A percentile compares a stretch with the other conserved stretches of the same genome.
These are phyloP conservation scores for Carex sylvatica DNA, from an alignment of 202 grass and related monocot genomes.

Conservation along the genomic window DNA sequence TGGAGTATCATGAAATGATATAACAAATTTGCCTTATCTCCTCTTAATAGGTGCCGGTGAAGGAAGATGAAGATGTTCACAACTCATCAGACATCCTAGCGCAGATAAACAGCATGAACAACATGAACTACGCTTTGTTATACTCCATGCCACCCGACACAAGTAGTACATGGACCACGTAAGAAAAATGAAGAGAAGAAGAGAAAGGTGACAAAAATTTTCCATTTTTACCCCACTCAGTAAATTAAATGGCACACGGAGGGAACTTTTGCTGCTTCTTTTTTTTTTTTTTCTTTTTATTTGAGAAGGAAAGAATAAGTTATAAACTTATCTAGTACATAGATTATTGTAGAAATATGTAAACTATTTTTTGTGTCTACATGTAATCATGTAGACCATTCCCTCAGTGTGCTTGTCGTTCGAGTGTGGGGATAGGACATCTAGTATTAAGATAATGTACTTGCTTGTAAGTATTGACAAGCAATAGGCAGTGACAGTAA, in stretches of 20 bases:
- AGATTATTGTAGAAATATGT: conserved; percentile 19
- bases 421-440: not conserved
- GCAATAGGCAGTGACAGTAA: not conserved
- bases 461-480: not conserved
- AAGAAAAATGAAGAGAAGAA: not conserved
- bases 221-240: not conserved
- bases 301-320: conserved; percentile 4
- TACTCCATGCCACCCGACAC: conserved; percentile 15
- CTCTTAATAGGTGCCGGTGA: conserved; percentile 41
- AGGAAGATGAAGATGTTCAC: conserved; percentile 63
- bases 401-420: not conserved
- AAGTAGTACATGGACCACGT: not conserved
- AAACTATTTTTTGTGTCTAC: not conserved
- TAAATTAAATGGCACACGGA: conserved; percentile 15
- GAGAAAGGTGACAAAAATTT: not conserved
- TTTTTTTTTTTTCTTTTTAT: not conserved
- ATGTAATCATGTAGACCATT: not conserved
- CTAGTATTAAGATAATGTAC: conserved; percentile 12
- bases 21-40: not conserved
- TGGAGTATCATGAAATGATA: not conserved
- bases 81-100: conserved; percentile 52
- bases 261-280: not conserved
- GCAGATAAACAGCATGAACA: conserved; percentile 45
- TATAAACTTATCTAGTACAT: conserved; percentile 10
- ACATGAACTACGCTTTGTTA: conserved; percentile 33